Conservation (phyloP, 139 green algal species). For the Chlamydomonas sphaeroides region DNA sequence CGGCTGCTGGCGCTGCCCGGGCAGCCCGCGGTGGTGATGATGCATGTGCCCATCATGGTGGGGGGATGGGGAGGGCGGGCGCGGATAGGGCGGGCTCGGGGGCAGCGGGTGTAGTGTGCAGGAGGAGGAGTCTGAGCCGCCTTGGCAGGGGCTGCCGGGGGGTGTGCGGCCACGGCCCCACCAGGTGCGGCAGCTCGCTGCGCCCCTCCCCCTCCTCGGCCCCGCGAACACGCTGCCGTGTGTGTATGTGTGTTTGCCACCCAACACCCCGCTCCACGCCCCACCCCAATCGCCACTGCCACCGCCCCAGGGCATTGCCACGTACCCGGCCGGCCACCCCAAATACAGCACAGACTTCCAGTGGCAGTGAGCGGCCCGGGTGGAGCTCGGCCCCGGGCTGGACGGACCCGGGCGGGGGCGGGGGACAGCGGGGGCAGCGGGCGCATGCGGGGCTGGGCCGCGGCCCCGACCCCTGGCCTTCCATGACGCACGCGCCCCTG, state of each 20-base stretch:
- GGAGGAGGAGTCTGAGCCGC: too few species aligned
- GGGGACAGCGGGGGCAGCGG: neutral
- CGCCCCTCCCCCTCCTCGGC: too few species aligned
- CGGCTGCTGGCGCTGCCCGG: neutral
- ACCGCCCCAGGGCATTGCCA: neutral
- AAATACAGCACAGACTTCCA: slow-evolving; percentile 21
- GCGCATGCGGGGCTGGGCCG: neutral
- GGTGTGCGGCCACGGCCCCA: too few species aligned
- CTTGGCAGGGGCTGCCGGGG: too few species aligned
- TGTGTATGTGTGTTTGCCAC: too few species aligned
- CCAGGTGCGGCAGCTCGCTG: too few species aligned
- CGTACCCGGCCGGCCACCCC: slow-evolving; percentile 1
- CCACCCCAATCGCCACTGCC: too few species aligned
- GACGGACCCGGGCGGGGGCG: neutral
- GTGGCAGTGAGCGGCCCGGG: neutral
- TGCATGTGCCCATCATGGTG: neutral
- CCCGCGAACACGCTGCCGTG: too few species aligned
- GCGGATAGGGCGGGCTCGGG: too few species aligned
- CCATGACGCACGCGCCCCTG: neutral
- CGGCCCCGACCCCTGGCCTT: neutral
- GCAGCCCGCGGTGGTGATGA: neutral
- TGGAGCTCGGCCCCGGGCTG: neutral
- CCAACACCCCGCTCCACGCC: neutral
- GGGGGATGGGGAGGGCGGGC: too few species aligned
- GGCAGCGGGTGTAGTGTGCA: too few species aligned